Evolutionary conservation across 192 early-diverging fungal genomes (phyloP), one percentile per base, ranked within the genome.

Genomic region (Gaertneriomyces sp.): DNA sequence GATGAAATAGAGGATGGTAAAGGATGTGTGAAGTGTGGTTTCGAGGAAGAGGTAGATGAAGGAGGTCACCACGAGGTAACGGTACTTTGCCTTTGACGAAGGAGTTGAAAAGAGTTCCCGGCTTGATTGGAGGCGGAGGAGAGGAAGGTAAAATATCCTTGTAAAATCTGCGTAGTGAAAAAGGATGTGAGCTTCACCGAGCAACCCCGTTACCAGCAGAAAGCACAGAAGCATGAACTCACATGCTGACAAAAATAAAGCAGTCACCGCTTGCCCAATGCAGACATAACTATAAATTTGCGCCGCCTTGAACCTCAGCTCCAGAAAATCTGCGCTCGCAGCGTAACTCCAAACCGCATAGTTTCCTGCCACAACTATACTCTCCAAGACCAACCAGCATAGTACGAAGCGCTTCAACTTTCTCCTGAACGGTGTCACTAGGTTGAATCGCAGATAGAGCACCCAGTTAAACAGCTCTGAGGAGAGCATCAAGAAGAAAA

Each of bases 401-500:
- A 46, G 20, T 14, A 42, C 49, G 16, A 68, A 19, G 16, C 16
- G 7, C 7, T 50, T 44, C 9, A 60, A 16, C 45, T 17, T 60
- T 6, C 12, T 41, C 6, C 49, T 17, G 57, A 68, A 68, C 6
- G 56, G 66, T 25, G 56, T 50, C 5, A 68, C 66, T 20, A 60
- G 20, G 57, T 58, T 60, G 66, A 68, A 68, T 6, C 66, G 43
- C 39, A 60, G 45, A 17, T 40, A 68, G 10, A 68, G 57, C 17
- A 68, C 57, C 66, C 66, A 68, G 58, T 68, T 68, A 50, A 68
- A 68, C 14, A 41, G 3, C 42, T 68, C 55, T 0, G 57, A 45
- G 4, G 66, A n/a, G 16, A 41, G 12, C 19, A 68, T 42, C 14
- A 60, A 52, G 33, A 49, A 20, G 19, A n/a, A n/a, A 17, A 58